Base-by-base conservation (phyloP, 2,329 filamentous ascomycete genomes). In the Anthostomella pinea region DNA sequence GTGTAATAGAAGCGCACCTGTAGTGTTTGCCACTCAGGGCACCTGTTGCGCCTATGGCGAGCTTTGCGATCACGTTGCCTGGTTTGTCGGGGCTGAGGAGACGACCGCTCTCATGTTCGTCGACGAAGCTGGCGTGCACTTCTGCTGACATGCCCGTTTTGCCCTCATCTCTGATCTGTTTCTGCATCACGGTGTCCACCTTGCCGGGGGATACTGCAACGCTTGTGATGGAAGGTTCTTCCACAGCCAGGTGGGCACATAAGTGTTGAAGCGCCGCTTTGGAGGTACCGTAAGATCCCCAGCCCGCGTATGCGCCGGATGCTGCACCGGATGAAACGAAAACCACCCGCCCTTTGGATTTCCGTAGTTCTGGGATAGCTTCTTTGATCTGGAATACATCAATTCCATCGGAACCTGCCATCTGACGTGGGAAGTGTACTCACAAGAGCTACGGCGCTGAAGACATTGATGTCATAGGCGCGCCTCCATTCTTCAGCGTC, bases 131-230 rank as follows among this genome's bases (percentile, higher is more conserved):
- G 6, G 74, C 69, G 60, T 93, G 84, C 39, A 80, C 75, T 6
- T 65, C 58, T 35, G 68, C 58, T 32, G 69, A 55, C 77, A 81
- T 81, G 35, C 60, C 62, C 2, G 58, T 56, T 23, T 64, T 61
- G 27, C 72, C 75, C 3, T 65, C 59, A 30, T 89, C 81, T 33
- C 93, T 73, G 39, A 98, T 77, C 39, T 85, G 76, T n/a, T 73
- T 73, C 60, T 95, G 90, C 90, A 96, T 96, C 33, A 83, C 83
- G 0, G 90, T 96, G 56, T 95, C 85, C 6, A 94, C 84, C 29
- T 86, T 79, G 3, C 90, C 90, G 0, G 90, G 90, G 4, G 82
- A 73, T 21, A 96, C 68, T 0, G 86, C 73, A 1, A 95, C 65
- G 9, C 79, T 81, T 0, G 77, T 85, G 28, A 95, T 79, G 10